Evolutionary conservation across 1,284 basidiomycete species (phyloP), one percentile per base, ranked within the genome.

Genomic region (Cryptococcus sp.): DNA sequence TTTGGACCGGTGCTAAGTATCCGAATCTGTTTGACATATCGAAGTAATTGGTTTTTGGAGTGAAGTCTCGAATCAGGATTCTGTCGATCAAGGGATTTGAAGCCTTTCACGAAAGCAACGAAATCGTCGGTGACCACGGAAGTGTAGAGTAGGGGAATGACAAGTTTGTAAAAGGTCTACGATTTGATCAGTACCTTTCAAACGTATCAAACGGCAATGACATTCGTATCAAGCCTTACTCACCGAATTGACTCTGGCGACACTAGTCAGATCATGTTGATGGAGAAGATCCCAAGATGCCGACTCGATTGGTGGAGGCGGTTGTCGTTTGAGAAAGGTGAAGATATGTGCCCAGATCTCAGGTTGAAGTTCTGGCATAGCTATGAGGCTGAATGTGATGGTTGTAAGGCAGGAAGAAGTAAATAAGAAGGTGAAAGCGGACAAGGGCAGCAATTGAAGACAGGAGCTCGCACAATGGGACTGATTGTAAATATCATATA

Each of bases 261-360:
- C 38, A 41, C 10, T n/a, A 41, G 38, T 41, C 38, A 41, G n/a
- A 10, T 41, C 38, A n/a, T 41, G 38, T 41, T 41, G 38, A 41
- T 41, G 38, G 38, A 41, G 38, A 41, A 10, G 10, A 41, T 41
- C 10, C 38, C 38, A 41, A 41, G 10, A 10, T 10, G 10, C 38
- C n/a, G 10, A n/a, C n/a, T 41, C 38, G 10, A 41, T 37, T 55
- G 53, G 35, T 52, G 55, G 37, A 52, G 50, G 23, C 49, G 49
- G 47, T 52, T 50, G 33, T 43, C 43, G 38, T 10, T 41, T 10
- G 10, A 41, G n/a, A n/a, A 10, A 41, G 38, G 38, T 41, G n/a
- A 41, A 10, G 38, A 41, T 41, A 10, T n/a, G 38, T 10, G 38
- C 38, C 38, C 38, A 41, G 38, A 41, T 41, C n/a, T 41, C 38